These are phyloP conservation scores for Cerioporus squamosus DNA, from an alignment of 1,284 basidiomycete species.

Conservation along the genomic window DNA sequence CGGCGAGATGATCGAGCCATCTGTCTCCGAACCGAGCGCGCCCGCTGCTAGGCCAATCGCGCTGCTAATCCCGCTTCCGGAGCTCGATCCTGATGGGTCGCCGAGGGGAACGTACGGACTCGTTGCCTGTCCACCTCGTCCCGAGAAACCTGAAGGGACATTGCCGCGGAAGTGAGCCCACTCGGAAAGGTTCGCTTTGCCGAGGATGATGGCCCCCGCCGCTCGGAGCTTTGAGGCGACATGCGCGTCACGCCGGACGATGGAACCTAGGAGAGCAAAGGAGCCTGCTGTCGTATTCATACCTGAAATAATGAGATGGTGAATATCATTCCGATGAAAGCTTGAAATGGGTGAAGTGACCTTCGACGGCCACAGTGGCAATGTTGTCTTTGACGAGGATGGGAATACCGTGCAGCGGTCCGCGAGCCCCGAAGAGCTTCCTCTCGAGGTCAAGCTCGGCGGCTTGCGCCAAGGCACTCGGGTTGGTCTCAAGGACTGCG, in stretches of 20 bases:
- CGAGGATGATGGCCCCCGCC: slow-evolving; percentile 50
- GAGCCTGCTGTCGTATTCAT: slow-evolving; percentile 62
- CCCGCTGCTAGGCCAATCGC: slow-evolving; percentile 67
- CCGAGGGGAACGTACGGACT: slow-evolving; percentile 43
- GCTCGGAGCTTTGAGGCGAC: slow-evolving; percentile 42
- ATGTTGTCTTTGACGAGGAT: slow-evolving; percentile 69
- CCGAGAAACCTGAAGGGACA: slow-evolving; percentile 42
- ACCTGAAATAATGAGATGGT: slow-evolving; percentile 37
- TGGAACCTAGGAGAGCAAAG: slow-evolving; percentile 43
- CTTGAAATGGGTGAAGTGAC: slow-evolving; percentile 29
- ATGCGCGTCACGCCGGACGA: slow-evolving; percentile 46
- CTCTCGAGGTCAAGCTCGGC: slow-evolving; percentile 60
- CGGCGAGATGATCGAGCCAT: slow-evolving; percentile 62
- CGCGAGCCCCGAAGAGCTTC: slow-evolving; percentile 46
- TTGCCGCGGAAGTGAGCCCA: slow-evolving; percentile 35
- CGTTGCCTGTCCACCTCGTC: slow-evolving; percentile 44
- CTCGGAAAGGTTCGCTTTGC: slow-evolving; percentile 36
- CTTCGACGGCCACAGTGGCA: slow-evolving; percentile 56
- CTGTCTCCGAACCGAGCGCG: slow-evolving; percentile 67
- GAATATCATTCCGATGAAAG: too few relatives aligned
- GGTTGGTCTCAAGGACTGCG: slow-evolving; percentile 68
- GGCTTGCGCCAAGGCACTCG: slow-evolving; percentile 58
- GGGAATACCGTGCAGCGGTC: slow-evolving; percentile 70
- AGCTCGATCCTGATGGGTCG: slow-evolving; percentile 57
- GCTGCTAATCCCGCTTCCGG: slow-evolving; percentile 64